Conservation (phyloP, 768 basidiomycete species). For the Albatrellus ellisii region DNA sequence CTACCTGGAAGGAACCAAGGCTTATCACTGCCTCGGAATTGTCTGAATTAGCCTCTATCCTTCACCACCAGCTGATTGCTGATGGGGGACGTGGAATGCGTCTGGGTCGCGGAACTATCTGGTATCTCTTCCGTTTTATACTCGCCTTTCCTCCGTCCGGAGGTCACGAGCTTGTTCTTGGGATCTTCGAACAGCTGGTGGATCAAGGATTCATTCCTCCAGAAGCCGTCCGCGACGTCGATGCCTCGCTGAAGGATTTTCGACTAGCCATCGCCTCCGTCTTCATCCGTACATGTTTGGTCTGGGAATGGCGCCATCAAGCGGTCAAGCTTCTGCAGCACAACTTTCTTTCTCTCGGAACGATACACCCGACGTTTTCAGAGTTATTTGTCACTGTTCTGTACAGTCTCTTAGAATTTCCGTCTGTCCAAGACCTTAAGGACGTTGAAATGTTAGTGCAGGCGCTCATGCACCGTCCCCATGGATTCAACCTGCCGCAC, state of each 20-base stretch:
- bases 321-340: constrained; percentile 30
- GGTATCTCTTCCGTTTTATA: constrained; percentile 29
- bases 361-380: constrained; percentile 15
- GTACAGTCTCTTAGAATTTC: constrained; percentile 5
- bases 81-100: neutral
- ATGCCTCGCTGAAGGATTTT: constrained; percentile 27
- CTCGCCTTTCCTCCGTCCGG: constrained; percentile 26
- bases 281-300: constrained; percentile 36
- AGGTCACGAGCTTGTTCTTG: constrained; percentile 25
- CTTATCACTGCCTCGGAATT: neutral
- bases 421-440: neutral
- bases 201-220: constrained; percentile 31
- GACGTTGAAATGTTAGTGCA: neutral
- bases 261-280: constrained; percentile 34
- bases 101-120: constrained; percentile 16
- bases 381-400: constrained; percentile 30
- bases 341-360: constrained; percentile 17
- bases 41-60: neutral
- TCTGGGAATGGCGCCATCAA: constrained; percentile 38
- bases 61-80: neutral
- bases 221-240: constrained; percentile 28
- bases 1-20: too few species aligned
- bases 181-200: constrained; percentile 37
- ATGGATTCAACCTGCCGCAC: neutral
- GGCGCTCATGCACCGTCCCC: neutral